Percentiles rank a stretch among this genome's conserved stretches.
These are phyloP conservation scores for Phragmites australis DNA, from an alignment of 176 grass and related monocot species.

Conservation along the genomic window DNA sequence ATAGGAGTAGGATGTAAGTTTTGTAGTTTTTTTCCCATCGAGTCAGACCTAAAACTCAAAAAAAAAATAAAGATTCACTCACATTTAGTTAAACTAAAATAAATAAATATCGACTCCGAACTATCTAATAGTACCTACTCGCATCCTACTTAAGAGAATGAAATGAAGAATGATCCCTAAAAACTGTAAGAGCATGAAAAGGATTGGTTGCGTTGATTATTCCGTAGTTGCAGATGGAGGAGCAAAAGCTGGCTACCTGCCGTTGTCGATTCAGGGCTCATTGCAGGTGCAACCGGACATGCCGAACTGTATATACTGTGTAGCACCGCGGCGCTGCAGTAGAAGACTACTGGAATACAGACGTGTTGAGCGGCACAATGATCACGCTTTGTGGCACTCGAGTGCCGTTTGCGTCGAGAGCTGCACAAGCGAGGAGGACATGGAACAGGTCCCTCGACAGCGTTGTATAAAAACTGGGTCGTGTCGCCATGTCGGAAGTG, in stretches of 20 bases:
- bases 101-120: too few species aligned
- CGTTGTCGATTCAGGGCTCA: too few species aligned
- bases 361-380: background rate
- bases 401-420: background rate
- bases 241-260: background rate
- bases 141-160: too few species aligned
- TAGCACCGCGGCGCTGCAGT: background rate
- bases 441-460: background rate
- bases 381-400: background rate
- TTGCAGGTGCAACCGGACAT: background rate
- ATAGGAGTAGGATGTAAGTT: background rate
- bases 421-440: background rate
- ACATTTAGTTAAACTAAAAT: too few species aligned
- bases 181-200: too few species aligned
- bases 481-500: background rate
- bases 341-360: background rate
- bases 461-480: background rate
- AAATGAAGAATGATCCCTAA: too few species aligned
- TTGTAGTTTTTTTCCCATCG: too few species aligned
- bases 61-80: background rate
- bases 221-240: background rate
- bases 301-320: too few species aligned
- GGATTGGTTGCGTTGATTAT: too few species aligned
- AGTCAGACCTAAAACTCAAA: too few species aligned
- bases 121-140: too few species aligned